Evolutionary conservation across 164 flowering plant species (phyloP), one percentile per base, ranked within the genome.

Genomic region (Houttuynia cordata): DNA sequence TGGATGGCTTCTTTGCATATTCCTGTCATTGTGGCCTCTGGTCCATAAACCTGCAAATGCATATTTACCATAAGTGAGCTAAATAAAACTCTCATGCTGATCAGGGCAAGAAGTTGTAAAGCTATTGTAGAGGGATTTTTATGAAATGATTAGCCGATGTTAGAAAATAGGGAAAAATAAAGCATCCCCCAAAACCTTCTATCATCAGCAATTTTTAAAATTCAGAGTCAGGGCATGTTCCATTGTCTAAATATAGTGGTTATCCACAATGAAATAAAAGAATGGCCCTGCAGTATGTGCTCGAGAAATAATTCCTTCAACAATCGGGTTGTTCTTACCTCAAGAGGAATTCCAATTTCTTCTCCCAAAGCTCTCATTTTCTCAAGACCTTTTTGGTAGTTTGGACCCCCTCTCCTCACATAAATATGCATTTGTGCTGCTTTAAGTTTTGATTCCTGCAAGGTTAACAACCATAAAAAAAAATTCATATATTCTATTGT

Each of bases 381-480:
- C n/a, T 84, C 80, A 57, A 91, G 65, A 64, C 98, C 98, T 30
- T 76, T 85, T 70, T 88, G 92, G 69, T 88, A 91, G 68, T 91
- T 91, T 12, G 96, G 98, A 63, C 98, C 98, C 22, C 98, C 98
- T 79, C 98, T 83, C 64, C 98, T 72, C 59, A 91, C 98, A 68
- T 75, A 91, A 22, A 87, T 73, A 67, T 87, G 85, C 93, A 88
- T 87, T 78, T 95, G 80, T 25, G 98, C 73, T 5, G 96, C 96
- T 70, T 91, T 86, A 39, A 83, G 61, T 65, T 87, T 87, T 51
- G 97, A 71, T 73, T 86, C 97, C 97, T 87, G 56, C 17, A 45
- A 45, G 14, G 49, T 17, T 8, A 18, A 53, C 61, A 21, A 24
- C 17, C 17, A 45, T 49, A 21, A 24, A 55, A 23, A 19, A 19